Conservation (phyloP, 371 early-diverging fungal species). For the Mucor velutinosus region DNA sequence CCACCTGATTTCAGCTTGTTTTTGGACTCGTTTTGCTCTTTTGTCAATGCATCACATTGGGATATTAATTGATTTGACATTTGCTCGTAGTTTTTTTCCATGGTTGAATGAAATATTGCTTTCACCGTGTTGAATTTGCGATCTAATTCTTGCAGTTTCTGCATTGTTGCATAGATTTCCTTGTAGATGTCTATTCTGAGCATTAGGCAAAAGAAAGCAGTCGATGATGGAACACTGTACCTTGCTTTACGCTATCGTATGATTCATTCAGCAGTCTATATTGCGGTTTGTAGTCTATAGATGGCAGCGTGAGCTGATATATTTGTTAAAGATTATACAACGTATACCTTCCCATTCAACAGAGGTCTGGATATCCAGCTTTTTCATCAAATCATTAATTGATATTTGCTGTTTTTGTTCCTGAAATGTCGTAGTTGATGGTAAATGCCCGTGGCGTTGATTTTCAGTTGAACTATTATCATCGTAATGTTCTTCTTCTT, state of each 20-base stretch:
- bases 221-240: slow-evolving; percentile 4
- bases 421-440: neutral
- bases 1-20: neutral
- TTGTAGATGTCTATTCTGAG: slow-evolving; percentile 26
- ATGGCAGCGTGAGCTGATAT: neutral
- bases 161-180: slow-evolving; percentile 29
- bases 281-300: slow-evolving; percentile 33
- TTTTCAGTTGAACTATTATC: slow-evolving; percentile 12
- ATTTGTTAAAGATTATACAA: neutral
- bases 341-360: slow-evolving; percentile 20
- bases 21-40: slow-evolving; percentile 6
- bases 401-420: neutral
- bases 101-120: slow-evolving; percentile 19
- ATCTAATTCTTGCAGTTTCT: slow-evolving; percentile 32
- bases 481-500: slow-evolving; percentile 7
- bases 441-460: slow-evolving; percentile 11
- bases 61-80: slow-evolving; percentile 25
- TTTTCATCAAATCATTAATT: neutral
- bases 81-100: slow-evolving; percentile 32
- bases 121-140: slow-evolving; percentile 26
- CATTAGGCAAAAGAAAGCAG: neutral
- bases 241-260: slow-evolving; percentile 26
- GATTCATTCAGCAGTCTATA: slow-evolving; percentile 35
- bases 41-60: slow-evolving; percentile 23
- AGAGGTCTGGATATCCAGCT: slow-evolving; percentile 2